A percentile compares a stretch with the other conserved stretches of the same genome.
Conservation (phyloP, 2,329 filamentous ascomycete genomes). For the Talaromyces rugulosus region DNA sequence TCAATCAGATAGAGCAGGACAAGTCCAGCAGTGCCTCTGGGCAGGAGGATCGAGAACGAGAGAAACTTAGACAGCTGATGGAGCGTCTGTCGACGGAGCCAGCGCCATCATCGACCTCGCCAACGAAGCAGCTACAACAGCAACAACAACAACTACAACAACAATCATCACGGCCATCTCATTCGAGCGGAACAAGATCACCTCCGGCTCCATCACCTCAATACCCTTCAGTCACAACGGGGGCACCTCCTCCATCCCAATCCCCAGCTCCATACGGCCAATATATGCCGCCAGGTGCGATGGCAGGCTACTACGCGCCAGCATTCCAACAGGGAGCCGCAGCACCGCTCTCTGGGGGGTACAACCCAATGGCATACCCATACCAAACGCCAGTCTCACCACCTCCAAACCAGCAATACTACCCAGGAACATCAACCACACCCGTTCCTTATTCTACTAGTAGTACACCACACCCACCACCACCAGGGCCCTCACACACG, state of each 20-base stretch:
- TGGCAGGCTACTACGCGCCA: constrained; percentile 26
- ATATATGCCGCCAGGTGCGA: constrained; percentile 24
- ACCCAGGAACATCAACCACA: constrained; percentile 10
- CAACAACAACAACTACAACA: constrained; percentile 28
- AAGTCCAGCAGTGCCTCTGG: constrained; percentile 57
- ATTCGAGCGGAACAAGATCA: constrained; percentile 32
- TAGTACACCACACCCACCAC: constrained; percentile 27
- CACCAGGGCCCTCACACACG: constrained; percentile 31
- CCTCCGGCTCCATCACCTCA: constrained; percentile 35
- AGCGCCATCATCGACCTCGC: constrained; percentile 25
- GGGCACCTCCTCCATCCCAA: constrained; percentile 27
- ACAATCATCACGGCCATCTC: constrained; percentile 20
- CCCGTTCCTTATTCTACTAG: constrained; percentile 24
- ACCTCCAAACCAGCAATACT: constrained; percentile 35
- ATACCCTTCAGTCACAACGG: constrained; percentile 26
- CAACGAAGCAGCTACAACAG: constrained; percentile 28
- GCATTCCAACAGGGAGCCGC: constrained; percentile 41
- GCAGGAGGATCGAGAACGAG: constrained; percentile 75
- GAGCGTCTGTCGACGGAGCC: constrained; percentile 85
- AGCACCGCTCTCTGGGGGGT: constrained; percentile 39
- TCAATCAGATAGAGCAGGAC: constrained; percentile 81
- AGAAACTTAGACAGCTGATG: constrained; percentile 84
- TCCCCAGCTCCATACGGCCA: constrained; percentile 34
- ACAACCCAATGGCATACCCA: constrained; percentile 50
- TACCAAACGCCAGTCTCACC: constrained; percentile 38